Evolutionary conservation across 2,329 filamentous ascomycete genomes (phyloP).

Genomic region (Coniochaeta sp.): DNA sequence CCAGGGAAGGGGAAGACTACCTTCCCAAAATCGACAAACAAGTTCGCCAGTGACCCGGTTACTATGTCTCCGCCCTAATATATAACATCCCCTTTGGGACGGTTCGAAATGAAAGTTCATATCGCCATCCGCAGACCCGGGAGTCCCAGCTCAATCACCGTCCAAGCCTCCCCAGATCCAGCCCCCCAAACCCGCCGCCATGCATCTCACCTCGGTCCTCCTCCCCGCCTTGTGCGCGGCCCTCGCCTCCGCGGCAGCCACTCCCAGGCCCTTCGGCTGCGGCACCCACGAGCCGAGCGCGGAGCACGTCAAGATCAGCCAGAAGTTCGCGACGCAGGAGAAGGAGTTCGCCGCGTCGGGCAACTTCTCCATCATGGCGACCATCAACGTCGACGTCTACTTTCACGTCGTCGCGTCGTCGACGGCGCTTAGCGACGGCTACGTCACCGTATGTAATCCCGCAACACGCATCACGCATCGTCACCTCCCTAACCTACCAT

Average conservation of each 20-base stretch:
- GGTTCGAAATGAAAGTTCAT: not conserved
- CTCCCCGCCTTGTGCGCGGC: conserved; percentile 2
- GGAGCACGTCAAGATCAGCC: conserved; percentile 15
- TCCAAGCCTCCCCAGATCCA: not conserved
- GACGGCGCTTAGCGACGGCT: conserved; percentile 23
- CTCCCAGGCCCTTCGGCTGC: conserved; percentile 9
- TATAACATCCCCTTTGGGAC: not conserved
- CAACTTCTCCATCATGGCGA: conserved; percentile 14
- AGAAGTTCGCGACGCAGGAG: conserved; percentile 16
- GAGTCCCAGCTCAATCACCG: not conserved
- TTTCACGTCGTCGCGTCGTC: conserved; percentile 25
- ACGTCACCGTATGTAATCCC: conserved; percentile 23
- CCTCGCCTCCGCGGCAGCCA: conserved; percentile 2
- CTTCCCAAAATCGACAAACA: not conserved
- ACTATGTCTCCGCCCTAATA: not conserved
- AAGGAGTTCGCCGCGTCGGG: conserved; percentile 11
- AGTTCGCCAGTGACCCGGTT: not conserved
- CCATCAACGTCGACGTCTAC: conserved; percentile 23
- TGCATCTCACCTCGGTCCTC: conserved; percentile 5
- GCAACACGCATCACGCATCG: too few species aligned
- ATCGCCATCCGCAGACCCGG: not conserved
- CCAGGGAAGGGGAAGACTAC: not conserved
- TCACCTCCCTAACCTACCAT: too few species aligned
- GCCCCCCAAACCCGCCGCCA: not conserved
- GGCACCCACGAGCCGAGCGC: conserved; percentile 17